A percentile compares a stretch with the other conserved stretches of the same genome.
Conservation (phyloP, 108 stramenopile genomes). For the Cyclotella sp. region DNA sequence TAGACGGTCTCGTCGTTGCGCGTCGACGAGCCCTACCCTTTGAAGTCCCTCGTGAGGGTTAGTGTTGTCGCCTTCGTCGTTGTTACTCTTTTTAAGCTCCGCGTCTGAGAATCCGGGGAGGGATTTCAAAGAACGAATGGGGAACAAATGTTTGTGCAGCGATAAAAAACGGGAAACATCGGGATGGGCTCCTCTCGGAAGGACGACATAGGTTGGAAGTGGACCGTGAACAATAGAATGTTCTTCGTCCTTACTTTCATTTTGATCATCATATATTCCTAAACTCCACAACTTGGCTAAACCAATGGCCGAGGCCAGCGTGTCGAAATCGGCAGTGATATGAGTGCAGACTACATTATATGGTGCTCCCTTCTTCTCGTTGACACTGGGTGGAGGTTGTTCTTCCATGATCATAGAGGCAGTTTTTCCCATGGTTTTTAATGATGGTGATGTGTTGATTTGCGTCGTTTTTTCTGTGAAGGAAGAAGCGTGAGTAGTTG, state of each 20-base stretch:
- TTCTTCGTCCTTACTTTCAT: conserved; percentile 29
- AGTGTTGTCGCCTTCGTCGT: conserved; percentile 44
- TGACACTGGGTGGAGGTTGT: conserved; percentile 48
- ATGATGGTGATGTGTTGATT: conserved; percentile 6
- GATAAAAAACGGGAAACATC: conserved; percentile 87
- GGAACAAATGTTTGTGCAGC: conserved; percentile 92
- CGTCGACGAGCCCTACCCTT: conserved; percentile 89
- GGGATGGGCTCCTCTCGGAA: conserved; percentile 96
- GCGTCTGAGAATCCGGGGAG: conserved; percentile 64
- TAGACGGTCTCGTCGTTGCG: conserved; percentile 87
- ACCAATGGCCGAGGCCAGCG: conserved; percentile 78
- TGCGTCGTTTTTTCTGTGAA: neutral
- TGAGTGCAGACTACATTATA: conserved; percentile 90
- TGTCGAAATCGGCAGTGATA: conserved; percentile 91
- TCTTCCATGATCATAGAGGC: conserved; percentile 47
- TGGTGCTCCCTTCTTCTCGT: conserved; percentile 45
- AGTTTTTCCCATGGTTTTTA: neutral
- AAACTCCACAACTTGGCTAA: conserved; percentile 82
- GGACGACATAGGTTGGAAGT: conserved; percentile 87
- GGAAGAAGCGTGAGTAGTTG: neutral
- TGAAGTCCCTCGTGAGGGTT: conserved; percentile 54
- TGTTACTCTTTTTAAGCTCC: conserved; percentile 47
- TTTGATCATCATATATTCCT: conserved; percentile 39
- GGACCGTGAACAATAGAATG: conserved; percentile 51
- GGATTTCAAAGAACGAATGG: conserved; percentile 83